Evolutionary conservation across 352 stramenopile species (phyloP).

Genomic region (Phytopythium litorale): DNA sequence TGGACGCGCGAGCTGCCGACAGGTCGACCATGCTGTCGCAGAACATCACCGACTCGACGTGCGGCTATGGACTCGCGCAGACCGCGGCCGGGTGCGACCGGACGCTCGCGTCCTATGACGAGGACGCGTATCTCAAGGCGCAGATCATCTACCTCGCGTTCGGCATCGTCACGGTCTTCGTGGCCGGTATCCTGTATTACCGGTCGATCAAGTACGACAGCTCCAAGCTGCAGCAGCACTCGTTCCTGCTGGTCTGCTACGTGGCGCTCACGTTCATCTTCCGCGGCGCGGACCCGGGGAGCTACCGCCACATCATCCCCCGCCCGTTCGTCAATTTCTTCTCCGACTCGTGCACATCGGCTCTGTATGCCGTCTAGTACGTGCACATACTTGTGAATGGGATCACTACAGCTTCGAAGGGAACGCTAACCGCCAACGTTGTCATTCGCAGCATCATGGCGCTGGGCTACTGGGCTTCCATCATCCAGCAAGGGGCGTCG

Average conservation of each 20-base stretch:
- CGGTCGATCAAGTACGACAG: constrained; percentile 17
- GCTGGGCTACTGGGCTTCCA: constrained; percentile 23
- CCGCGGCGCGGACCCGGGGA: constrained; percentile 18
- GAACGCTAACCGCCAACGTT: background rate
- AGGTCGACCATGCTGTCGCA: constrained; percentile 3
- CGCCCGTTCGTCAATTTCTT: constrained; percentile 18
- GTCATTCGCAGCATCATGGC: constrained; percentile 14
- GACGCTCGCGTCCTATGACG: constrained; percentile 19
- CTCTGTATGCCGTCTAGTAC: constrained; percentile 30
- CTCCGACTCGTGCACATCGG: constrained; percentile 27
- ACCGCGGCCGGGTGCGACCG: constrained; percentile 13
- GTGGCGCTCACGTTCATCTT: constrained; percentile 23
- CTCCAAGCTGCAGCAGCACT: constrained; percentile 21
- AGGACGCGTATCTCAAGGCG: constrained; percentile 11
- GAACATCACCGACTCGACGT: constrained; percentile 32
- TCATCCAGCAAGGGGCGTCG: constrained; percentile 24
- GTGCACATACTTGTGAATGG: constrained; percentile 1
- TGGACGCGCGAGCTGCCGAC: background rate
- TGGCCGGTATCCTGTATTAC: constrained; percentile 10
- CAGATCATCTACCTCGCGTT: constrained; percentile 20
- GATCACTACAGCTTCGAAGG: background rate
- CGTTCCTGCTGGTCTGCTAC: constrained; percentile 22
- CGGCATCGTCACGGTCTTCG: constrained; percentile 9
- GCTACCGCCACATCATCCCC: constrained; percentile 26
- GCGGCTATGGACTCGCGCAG: constrained; percentile 16